Conservation (phyloP, 345 rosid genomes). For the Erysimum cheiranthoides region DNA sequence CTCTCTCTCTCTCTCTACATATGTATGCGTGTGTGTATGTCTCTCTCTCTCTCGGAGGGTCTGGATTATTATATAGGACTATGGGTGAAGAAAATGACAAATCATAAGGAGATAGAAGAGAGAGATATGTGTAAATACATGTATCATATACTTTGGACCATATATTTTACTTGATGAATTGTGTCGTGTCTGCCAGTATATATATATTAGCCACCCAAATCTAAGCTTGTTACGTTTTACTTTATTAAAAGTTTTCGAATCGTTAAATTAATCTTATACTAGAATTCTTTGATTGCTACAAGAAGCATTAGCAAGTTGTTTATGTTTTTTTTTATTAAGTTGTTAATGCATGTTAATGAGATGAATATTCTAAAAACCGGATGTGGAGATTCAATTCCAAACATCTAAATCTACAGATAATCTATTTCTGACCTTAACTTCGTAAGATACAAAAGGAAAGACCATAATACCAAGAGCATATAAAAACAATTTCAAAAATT, state of each 20-base stretch:
- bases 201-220: conserved; percentile 12
- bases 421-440: not conserved
- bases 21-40: not conserved
- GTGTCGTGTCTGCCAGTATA: not conserved
- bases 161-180: conserved; percentile 3
- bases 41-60: conserved; percentile 20
- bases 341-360: not conserved
- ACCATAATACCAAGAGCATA: not conserved
- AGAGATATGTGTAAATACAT: not conserved
- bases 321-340: not conserved
- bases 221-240: conserved; percentile 5
- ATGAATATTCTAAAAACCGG: not conserved
- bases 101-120: conserved; percentile 26
- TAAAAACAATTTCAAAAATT: conserved; percentile 4
- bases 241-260: not conserved
- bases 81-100: conserved; percentile 42
- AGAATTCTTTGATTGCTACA: not conserved
- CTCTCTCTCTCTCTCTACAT: conserved; percentile 36
- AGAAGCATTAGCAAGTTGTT: conserved; percentile 11
- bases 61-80: conserved; percentile 34
- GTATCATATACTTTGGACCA: conserved; percentile 34
- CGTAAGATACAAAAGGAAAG: not conserved
- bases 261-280: not conserved
- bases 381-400: not conserved
- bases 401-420: conserved; percentile 6